Base-by-base conservation (phyloP, 495 filamentous ascomycete genomes). In the Thermochaetoides thermophila region DNA sequence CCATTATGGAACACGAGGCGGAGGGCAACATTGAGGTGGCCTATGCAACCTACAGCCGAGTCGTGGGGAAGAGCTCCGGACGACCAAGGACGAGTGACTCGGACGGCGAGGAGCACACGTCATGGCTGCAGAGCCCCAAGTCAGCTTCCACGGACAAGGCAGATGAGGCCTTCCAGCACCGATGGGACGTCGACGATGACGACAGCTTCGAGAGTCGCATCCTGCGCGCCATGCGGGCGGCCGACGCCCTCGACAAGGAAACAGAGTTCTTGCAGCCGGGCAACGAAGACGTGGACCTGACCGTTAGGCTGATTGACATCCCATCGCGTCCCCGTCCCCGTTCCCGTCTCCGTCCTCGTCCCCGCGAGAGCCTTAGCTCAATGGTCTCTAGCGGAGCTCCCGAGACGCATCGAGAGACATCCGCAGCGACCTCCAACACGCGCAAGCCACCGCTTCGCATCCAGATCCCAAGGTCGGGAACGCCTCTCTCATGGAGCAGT, bases 241-340 rank as follows among this genome's bases (percentile, higher is more conserved):
- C 65, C 3, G 64, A 68, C 23, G 56, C 52, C n/a, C 56, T 69
- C 6, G 60, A 68, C 43, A 48, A 44, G 21, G 47, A 63, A 31
- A 68, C 63, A 2, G 58, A 61, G 22, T 54, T 42, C 6, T 41
- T 66, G 8, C 61, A 68, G 32, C 44, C 57, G 0, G 26, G 22
- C 1, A 49, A 32, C 17, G 31, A 53, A 13, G 52, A 60, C 23
- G 26, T 63, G 23, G 60, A 61, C 28, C 49, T 61, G 10, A 53
- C 52, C 0, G 31, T 45, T 22, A 40, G 33, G 29, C 32, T 42
- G 27, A 29, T 43, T 13, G 37, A 43, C 17, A 43, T 43, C 17
- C 40, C 32, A 8, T 39, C 39, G 26, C 38, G 31, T n/a, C n/a
- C n/a, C n/a, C n/a, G n/a, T n/a, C n/a, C n/a, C n/a, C n/a, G n/a